These are phyloP conservation scores for Erysiphe pulchra DNA, from an alignment of 2,329 filamentous ascomycete genomes.

Conservation along the genomic window DNA sequence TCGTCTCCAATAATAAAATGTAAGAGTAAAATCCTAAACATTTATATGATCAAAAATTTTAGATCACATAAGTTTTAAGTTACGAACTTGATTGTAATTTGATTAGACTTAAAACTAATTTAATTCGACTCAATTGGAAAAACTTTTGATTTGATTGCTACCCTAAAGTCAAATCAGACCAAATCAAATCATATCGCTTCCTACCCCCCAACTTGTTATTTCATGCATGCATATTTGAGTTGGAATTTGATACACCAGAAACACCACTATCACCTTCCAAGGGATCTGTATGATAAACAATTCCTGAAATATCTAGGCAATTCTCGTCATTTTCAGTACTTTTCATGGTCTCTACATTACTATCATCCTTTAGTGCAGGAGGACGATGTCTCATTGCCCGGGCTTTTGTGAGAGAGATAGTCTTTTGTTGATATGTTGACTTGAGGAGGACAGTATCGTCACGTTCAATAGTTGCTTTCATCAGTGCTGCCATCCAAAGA, in stretches of 20 bases:
- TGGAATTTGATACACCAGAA: conserved; percentile 11
- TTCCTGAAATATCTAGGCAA: conserved; percentile 12
- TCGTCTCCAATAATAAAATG: too few relatives aligned
- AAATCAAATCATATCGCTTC: too few relatives aligned
- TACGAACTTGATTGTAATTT: too few relatives aligned
- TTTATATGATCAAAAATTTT: too few relatives aligned
- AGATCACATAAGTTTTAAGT: too few relatives aligned
- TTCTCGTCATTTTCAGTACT: conserved; percentile 11
- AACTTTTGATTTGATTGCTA: too few relatives aligned
- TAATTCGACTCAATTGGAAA: too few relatives aligned
- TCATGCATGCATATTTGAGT: conserved; percentile 1
- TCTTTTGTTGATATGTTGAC: conserved; percentile 90
- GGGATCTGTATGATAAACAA: conserved; percentile 11
- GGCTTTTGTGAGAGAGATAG: conserved; percentile 76
- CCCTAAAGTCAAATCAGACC: too few relatives aligned
- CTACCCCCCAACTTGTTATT: too few relatives aligned
- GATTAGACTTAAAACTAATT: too few relatives aligned
- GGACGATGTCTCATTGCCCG: conserved; percentile 70
- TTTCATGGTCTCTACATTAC: conserved; percentile 11
- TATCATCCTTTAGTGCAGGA: conserved; percentile 37
- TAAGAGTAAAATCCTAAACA: too few relatives aligned
- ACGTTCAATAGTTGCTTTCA: conserved; percentile 96
- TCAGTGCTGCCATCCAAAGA: conserved; percentile 92
- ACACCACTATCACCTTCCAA: conserved; percentile 13
- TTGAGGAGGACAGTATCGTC: conserved; percentile 59